Conservation (phyloP, 257 asterid species). For the Solanum paucissectum region DNA sequence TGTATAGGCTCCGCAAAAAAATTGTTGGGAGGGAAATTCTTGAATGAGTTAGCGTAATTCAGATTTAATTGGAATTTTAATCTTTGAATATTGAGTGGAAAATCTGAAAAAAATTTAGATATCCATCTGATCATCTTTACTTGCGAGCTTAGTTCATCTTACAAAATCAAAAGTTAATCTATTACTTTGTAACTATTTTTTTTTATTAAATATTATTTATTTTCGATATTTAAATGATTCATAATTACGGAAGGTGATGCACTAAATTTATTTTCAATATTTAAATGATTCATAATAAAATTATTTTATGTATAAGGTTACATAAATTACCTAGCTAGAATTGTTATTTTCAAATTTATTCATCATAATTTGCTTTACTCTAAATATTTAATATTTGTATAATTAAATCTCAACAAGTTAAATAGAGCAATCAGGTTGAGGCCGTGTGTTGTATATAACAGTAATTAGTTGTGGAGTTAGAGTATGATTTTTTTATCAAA, state of each 20-base stretch:
- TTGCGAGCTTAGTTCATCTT: too few relatives aligned
- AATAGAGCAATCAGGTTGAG: background rate
- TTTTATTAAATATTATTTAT: background rate
- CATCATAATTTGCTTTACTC: background rate
- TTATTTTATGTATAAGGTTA: background rate
- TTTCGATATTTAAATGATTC: background rate
- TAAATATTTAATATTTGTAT: too few relatives aligned
- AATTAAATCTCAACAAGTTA: too few relatives aligned
- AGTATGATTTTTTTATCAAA: too few relatives aligned
- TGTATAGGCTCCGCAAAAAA: too few relatives aligned
- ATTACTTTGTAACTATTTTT: background rate
- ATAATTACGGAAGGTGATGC: background rate
- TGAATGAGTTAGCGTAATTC: too few relatives aligned
- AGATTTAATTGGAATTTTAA: too few relatives aligned
- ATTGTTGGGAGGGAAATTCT: too few relatives aligned
- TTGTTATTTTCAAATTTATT: too few relatives aligned
- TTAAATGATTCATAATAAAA: background rate
- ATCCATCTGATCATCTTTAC: too few relatives aligned
- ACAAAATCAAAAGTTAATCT: background rate
- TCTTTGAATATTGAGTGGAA: accelerated
- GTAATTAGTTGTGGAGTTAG: background rate
- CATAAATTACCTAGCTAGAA: too few relatives aligned
- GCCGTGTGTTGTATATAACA: background rate
- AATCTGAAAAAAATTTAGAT: accelerated
- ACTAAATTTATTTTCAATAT: background rate